Evolutionary conservation across 2,329 filamentous ascomycete species (phyloP).

Genomic region (Pestalotiopsis sp.): DNA sequence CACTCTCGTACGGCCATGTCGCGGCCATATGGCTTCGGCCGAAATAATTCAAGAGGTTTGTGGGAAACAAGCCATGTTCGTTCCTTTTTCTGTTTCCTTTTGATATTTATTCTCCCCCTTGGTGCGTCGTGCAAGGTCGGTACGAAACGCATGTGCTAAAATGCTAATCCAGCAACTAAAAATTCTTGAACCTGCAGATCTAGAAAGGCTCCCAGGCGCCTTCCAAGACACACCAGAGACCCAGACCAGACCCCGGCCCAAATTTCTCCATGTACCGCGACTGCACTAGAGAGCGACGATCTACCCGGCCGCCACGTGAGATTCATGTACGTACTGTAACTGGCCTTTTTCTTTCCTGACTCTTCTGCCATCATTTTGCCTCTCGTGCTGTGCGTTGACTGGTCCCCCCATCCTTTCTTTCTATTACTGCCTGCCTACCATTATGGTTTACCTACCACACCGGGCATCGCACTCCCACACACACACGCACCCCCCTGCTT

Average conservation of each 20-base stretch:
- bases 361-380: not conserved
- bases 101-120: too few relatives aligned
- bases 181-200: slow-evolving; percentile 13
- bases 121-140: too few relatives aligned
- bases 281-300: slow-evolving; percentile 16
- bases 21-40: not conserved
- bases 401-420: not conserved
- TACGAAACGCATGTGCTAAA: too few relatives aligned
- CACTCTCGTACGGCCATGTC: not conserved
- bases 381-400: not conserved
- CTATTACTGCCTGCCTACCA: too few relatives aligned
- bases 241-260: not conserved
- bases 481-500: not conserved
- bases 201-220: slow-evolving; percentile 9
- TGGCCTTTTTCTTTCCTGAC: not conserved
- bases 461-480: not conserved
- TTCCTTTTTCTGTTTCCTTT: too few relatives aligned
- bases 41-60: not conserved
- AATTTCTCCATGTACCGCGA: not conserved
- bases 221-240: not conserved
- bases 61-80: too few relatives aligned
- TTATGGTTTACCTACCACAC: not conserved
- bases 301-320: slow-evolving; percentile 19
- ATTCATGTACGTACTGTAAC: not conserved
- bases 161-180: not conserved